Percentiles rank a stretch among this genome's conserved stretches.
These are phyloP conservation scores for Phialophora tarda DNA, from an alignment of 2,329 filamentous ascomycete species.

Conservation along the genomic window DNA sequence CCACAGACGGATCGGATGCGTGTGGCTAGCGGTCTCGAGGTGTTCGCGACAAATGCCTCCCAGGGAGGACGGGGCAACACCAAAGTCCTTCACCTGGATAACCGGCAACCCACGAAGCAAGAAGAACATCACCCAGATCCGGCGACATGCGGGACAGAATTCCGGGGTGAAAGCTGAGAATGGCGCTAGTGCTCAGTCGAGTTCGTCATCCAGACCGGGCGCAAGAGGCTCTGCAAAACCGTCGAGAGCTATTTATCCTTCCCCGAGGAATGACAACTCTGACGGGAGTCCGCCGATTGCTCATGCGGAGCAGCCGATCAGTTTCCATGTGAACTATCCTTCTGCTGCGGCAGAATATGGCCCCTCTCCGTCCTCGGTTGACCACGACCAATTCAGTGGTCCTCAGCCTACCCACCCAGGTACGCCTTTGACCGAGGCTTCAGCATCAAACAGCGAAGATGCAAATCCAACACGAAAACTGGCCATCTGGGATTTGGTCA, in stretches of 20 bases:
- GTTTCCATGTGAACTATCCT: not conserved
- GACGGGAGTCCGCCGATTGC: not conserved
- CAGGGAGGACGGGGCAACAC: slow-evolving; percentile 25
- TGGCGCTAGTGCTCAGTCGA: slow-evolving; percentile 12
- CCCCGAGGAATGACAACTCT: not conserved
- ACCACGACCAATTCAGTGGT: not conserved
- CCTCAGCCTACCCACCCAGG: slow-evolving; percentile 4
- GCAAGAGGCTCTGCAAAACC: slow-evolving; percentile 10
- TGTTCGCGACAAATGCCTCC: slow-evolving; percentile 33
- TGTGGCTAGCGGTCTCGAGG: slow-evolving; percentile 10
- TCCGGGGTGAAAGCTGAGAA: slow-evolving; percentile 20
- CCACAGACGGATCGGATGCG: slow-evolving; percentile 21
- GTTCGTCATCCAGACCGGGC: slow-evolving; percentile 7
- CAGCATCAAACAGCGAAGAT: slow-evolving; percentile 4
- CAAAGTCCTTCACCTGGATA: slow-evolving; percentile 29
- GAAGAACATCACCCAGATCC: slow-evolving; percentile 32
- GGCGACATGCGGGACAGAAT: slow-evolving; percentile 30
- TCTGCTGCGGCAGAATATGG: slow-evolving; percentile 4
- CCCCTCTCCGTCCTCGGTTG: not conserved
- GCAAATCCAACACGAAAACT: slow-evolving; percentile 14
- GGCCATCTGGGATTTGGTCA: slow-evolving; percentile 26
- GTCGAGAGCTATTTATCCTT: slow-evolving; percentile 3
- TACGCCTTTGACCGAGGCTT: not conserved
- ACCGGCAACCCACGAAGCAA: slow-evolving; percentile 31
- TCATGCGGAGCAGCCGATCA: not conserved